phyloP scores from a whole-genome alignment of 2,329 filamentous ascomycete species.

The Plenodomus biglobosus region DNA sequence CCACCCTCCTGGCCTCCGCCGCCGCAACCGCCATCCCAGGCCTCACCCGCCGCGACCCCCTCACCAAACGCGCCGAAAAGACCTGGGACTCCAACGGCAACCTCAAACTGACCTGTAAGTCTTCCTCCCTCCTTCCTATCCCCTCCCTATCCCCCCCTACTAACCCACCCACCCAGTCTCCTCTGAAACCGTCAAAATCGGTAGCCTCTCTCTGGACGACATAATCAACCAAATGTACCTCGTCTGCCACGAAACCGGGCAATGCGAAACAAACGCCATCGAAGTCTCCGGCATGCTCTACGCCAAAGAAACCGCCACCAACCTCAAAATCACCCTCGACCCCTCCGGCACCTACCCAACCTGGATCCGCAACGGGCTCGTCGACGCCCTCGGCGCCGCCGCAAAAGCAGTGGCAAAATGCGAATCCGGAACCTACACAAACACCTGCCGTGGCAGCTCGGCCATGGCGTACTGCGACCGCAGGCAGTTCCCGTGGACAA shows the following conservation, averaged over 20 bases:
- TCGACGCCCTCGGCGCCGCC: slow-evolving; percentile 11
- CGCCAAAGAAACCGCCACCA: background rate
- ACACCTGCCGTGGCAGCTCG: slow-evolving; percentile 2
- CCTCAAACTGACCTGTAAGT: slow-evolving; percentile 14
- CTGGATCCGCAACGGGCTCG: slow-evolving; percentile 18
- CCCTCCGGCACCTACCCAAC: slow-evolving; percentile 13
- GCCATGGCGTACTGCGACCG: slow-evolving; percentile 2
- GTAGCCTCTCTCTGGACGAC: slow-evolving; percentile 11
- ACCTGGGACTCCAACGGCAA: slow-evolving; percentile 10
- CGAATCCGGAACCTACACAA: slow-evolving; percentile 4
- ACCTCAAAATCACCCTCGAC: slow-evolving; percentile 12
- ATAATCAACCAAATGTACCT: slow-evolving; percentile 11
- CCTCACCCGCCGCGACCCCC: slow-evolving; percentile 1
- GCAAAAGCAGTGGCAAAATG: slow-evolving; percentile 13
- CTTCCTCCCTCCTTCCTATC: background rate
- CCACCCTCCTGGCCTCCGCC: slow-evolving; percentile 9
- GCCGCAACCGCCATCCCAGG: slow-evolving; percentile 6
- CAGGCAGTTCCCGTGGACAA: slow-evolving; percentile 6
- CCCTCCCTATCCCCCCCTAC: too few relatives aligned
- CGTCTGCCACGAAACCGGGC: slow-evolving; percentile 16
- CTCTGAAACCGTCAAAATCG: slow-evolving; percentile 25
- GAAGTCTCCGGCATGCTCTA: slow-evolving; percentile 2
- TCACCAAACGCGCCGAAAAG: slow-evolving; percentile 8
- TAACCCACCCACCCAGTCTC: slow-evolving; percentile 5
- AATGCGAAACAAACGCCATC: slow-evolving; percentile 20